These are phyloP conservation scores for Verbascum thapsus DNA, from an alignment of 257 asterid species.

Conservation along the genomic window DNA sequence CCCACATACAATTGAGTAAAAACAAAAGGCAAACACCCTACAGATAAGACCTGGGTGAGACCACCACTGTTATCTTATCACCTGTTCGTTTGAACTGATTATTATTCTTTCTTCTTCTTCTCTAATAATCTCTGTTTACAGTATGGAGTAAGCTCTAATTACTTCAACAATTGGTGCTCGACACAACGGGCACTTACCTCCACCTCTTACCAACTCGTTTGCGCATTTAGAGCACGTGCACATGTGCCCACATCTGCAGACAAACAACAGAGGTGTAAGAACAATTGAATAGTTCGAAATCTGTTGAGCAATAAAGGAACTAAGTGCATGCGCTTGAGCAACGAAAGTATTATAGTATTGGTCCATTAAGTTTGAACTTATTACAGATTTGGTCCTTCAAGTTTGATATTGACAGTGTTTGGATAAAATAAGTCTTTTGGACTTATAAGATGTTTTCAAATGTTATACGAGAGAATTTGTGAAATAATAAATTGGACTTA, in stretches of 20 bases:
- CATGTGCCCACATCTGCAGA: slow-evolving; percentile 95
- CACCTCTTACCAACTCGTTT: slow-evolving; percentile 75
- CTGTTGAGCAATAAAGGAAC: too few species aligned
- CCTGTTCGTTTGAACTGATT: slow-evolving; percentile 31
- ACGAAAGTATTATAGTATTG: too few species aligned
- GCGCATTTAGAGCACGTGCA: slow-evolving; percentile 94
- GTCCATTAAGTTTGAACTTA: too few species aligned
- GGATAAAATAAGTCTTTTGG: too few species aligned
- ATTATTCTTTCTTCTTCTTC: slow-evolving; percentile 33
- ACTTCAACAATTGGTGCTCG: slow-evolving; percentile 95
- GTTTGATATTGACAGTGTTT: too few species aligned
- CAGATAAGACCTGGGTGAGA: slow-evolving; percentile 40
- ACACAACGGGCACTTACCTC: slow-evolving; percentile 92
- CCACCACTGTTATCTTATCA: slow-evolving; percentile 34
- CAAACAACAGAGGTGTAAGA: slow-evolving; percentile 3
- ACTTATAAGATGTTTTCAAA: too few species aligned
- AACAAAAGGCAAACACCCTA: slow-evolving; percentile 37
- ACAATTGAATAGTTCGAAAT: not conserved
- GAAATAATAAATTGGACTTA: too few species aligned
- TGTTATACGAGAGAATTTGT: too few species aligned
- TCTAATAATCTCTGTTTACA: slow-evolving; percentile 45
- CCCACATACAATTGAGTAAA: slow-evolving; percentile 36
- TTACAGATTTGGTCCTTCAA: too few species aligned
- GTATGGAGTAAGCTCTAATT: slow-evolving; percentile 88
- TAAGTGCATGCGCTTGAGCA: too few species aligned